Evolutionary conservation across 2,329 filamentous ascomycete genomes (phyloP), one percentile per base, ranked within the genome.

Genomic region (Torrubiella hemipterigena): DNA sequence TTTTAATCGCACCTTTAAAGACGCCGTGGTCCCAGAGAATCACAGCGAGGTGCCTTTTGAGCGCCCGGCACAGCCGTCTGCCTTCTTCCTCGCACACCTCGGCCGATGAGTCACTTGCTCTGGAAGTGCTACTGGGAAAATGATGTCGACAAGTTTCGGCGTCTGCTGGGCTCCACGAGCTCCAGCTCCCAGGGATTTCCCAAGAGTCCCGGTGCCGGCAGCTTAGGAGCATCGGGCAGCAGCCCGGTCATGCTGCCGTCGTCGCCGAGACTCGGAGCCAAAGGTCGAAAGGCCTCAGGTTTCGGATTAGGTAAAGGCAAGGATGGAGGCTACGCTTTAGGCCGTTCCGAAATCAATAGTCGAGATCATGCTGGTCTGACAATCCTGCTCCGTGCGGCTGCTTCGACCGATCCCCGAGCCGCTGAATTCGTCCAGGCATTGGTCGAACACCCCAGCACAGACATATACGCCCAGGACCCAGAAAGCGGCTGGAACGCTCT

Each of bases 101-200:
- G 24, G 48, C 54, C 75, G 76, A 91, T 96, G 89, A 96, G 84
- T 79, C 81, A 86, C 67, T 74, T 81, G 73, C 77, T 98, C 58
- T 95, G 89, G 89, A 87, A 86, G 72, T 84, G 75, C 57, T 96
- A 89, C 58, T 81, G 93, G 68, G 81, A 95, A 76, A 83, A 95
- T 72, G 86, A 98, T 76, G 81, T 94, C 76, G 87, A 93, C 56
- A 77, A 67, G 54, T 96, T 98, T 72, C 81, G 82, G 64, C 81
- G 80, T 65, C 73, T 93, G 53, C 72, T 98, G 71, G 78, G 78
- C 51, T 75, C 74, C 56, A 69, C 79, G 59, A 67, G 69, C 51
- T 69, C 68, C 54, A 69, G 63, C 50, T 51, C 65, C 40, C 71
- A 73, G 45, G 50, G 61, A 36, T 52, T 63, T 37, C 57, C 68